phyloP scores from a whole-genome alignment of 257 asterid species.

The Ilex asprella region DNA sequence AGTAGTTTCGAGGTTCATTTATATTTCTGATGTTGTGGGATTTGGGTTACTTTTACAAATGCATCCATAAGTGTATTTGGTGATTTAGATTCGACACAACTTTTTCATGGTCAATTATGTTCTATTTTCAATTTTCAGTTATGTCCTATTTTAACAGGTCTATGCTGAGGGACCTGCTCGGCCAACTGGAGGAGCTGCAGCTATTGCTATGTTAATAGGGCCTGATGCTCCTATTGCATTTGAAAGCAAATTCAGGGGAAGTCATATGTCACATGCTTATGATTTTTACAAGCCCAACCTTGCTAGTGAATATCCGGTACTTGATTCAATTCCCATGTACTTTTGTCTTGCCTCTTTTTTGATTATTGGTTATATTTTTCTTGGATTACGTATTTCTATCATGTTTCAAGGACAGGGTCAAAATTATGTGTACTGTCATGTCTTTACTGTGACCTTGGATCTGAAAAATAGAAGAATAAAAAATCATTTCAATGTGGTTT shows the following conservation, averaged over 20 bases:
- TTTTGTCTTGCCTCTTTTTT: constrained; percentile 7
- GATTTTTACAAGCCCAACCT: constrained; percentile 99
- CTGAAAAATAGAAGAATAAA: no score
- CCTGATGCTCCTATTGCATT: constrained; percentile 96
- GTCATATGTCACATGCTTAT: constrained; percentile 95
- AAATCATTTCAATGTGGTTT: no score
- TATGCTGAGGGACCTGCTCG: constrained; percentile 99
- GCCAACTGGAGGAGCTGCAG: constrained; percentile 99
- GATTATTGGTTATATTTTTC: background rate
- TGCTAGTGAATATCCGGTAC: constrained; percentile 99
- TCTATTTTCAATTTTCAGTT: background rate
- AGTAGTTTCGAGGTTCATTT: background rate
- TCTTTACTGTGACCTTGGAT: no score
- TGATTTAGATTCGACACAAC: constrained; percentile 3
- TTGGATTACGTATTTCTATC: no score
- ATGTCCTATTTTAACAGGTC: constrained; percentile 46
- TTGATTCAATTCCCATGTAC: constrained; percentile 13
- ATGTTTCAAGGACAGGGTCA: no score
- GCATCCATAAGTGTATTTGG: background rate
- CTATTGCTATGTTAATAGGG: constrained; percentile 94
- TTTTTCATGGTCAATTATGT: background rate
- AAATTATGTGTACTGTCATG: no score
- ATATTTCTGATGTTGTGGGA: no score
- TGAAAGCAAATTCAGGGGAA: constrained; percentile 91
- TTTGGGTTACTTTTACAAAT: background rate